These are phyloP conservation scores for Amaranthus palmeri DNA, from an alignment of 148 eudicot genomes.

Conservation along the genomic window DNA sequence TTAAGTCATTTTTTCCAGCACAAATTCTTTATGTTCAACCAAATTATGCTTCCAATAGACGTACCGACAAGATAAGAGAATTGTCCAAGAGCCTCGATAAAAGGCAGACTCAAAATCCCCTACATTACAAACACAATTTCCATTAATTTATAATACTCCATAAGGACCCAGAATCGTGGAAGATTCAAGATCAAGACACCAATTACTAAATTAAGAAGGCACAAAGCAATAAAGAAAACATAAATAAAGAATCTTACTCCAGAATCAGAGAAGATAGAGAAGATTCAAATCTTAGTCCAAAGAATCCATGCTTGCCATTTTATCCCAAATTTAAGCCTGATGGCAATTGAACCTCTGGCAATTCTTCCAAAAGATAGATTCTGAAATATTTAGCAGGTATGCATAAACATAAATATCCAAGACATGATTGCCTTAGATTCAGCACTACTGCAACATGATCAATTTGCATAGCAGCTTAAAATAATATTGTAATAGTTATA, in stretches of 20 bases:
- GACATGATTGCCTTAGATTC: slow-evolving; percentile 7
- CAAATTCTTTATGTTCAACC: no score
- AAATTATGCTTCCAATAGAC: no score
- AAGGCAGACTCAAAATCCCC: no score
- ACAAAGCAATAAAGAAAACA: not conserved
- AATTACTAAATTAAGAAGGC: not conserved
- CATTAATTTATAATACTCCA: not conserved
- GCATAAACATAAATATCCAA: not conserved
- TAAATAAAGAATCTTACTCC: slow-evolving; percentile 1
- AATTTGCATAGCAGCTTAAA: not conserved
- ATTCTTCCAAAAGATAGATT: slow-evolving; percentile 80
- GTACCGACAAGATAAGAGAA: no score
- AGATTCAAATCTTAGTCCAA: slow-evolving; percentile 42
- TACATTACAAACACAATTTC: no score
- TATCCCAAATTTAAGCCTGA: slow-evolving; percentile 78
- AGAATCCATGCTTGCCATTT: slow-evolving; percentile 80
- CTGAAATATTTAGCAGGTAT: slow-evolving; percentile 35
- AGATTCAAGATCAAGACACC: not conserved
- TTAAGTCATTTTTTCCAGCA: no score
- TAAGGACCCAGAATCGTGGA: not conserved
- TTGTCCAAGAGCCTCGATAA: no score
- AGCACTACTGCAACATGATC: slow-evolving; percentile 8
- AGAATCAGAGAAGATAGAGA: slow-evolving; percentile 40
- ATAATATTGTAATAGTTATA: not conserved
- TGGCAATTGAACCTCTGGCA: slow-evolving; percentile 82